phyloP scores from a whole-genome alignment of 306 rosid genomes.

The Ormosia emarginata region DNA sequence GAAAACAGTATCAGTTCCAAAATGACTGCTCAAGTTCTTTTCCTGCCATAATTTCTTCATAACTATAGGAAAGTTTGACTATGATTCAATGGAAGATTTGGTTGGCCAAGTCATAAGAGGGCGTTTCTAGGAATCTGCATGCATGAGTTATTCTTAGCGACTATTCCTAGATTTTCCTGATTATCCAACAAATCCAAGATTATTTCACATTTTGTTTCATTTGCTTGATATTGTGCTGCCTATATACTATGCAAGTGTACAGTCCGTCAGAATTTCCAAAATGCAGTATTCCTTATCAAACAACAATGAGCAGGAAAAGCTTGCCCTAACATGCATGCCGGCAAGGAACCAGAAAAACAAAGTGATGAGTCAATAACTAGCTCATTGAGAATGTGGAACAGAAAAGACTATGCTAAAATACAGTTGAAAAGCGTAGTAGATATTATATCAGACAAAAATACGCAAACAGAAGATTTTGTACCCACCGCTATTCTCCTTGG shows the following conservation, averaged over 20 bases:
- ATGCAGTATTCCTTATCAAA: background rate
- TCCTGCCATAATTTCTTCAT: too few species aligned
- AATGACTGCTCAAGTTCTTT: too few species aligned
- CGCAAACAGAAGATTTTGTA: conserved; percentile 24
- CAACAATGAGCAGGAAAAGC: background rate
- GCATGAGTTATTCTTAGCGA: background rate
- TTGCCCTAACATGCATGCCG: background rate
- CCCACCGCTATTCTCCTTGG: conserved; percentile 97
- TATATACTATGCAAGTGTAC: background rate
- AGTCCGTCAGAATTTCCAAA: background rate
- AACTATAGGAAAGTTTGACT: too few species aligned
- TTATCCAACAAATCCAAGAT: conserved; percentile 2
- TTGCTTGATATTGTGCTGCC: background rate
- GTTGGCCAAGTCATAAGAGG: too few species aligned
- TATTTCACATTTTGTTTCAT: background rate
- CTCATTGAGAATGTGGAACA: background rate
- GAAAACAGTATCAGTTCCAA: too few species aligned
- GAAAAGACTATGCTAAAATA: background rate
- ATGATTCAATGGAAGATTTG: too few species aligned
- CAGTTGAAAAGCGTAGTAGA: conserved; percentile 13
- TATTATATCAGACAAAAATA: background rate
- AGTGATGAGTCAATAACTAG: background rate
- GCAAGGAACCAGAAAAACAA: background rate
- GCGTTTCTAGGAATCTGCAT: too few species aligned
- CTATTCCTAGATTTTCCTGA: background rate